A percentile compares a stretch with the other conserved stretches of the same genome.
Conservation (phyloP, 176 grass and related monocot species). For the Echinochloa phyllopogon region DNA sequence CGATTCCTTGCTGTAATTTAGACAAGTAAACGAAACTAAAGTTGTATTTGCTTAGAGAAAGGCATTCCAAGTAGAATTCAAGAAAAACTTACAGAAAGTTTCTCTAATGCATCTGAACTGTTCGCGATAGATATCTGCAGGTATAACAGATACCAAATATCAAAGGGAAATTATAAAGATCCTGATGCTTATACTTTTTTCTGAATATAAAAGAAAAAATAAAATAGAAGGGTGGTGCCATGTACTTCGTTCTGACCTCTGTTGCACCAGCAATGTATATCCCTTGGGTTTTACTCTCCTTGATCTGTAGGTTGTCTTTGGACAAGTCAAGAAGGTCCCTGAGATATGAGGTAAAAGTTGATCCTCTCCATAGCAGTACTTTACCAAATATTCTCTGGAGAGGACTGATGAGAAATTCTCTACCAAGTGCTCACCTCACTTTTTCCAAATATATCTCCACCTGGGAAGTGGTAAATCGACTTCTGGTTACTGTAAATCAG, state of each 20-base stretch:
- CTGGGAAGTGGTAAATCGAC: conserved; percentile 50
- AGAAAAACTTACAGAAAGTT: conserved; percentile 74
- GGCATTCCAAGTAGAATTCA: background rate
- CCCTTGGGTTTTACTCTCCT: conserved; percentile 83
- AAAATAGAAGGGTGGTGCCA: conserved; percentile 17
- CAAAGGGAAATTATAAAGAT: conserved; percentile 36
- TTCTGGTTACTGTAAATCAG: background rate
- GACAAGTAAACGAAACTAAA: conserved; percentile 15
- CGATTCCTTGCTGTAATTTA: conserved; percentile 80
- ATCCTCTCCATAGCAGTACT: conserved; percentile 18
- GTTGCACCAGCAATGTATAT: conserved; percentile 92
- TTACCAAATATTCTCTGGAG: conserved; percentile 15
- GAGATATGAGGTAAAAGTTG: conserved; percentile 31
- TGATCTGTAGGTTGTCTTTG: conserved; percentile 94
- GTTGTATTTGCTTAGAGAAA: conserved; percentile 24
- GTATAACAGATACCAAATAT: conserved; percentile 14
- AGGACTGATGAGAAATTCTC: conserved; percentile 11
- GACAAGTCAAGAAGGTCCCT: conserved; percentile 97
- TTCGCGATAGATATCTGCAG: conserved; percentile 69
- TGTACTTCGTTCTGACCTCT: conserved; percentile 56
- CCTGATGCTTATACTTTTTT: conserved; percentile 25
- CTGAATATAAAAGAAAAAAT: conserved; percentile 18
- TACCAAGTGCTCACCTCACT: conserved; percentile 63
- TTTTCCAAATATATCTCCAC: conserved; percentile 96
- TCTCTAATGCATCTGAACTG: conserved; percentile 64